phyloP scores from a whole-genome alignment of 148 eudicot genomes.

The Selenicereus undatus region DNA sequence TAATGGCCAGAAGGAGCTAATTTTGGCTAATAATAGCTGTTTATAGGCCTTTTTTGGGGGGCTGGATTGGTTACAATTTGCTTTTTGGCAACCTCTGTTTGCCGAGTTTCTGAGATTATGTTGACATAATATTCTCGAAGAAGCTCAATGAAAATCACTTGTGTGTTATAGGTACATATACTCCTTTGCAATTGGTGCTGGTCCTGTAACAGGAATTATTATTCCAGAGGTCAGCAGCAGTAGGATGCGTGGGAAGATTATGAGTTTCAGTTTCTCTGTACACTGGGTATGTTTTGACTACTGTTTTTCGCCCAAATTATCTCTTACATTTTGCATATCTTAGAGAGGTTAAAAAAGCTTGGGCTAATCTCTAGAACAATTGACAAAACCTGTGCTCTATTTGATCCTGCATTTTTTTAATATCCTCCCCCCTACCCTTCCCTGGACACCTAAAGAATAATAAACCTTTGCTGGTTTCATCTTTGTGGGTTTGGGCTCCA shows the following conservation, averaged over 20 bases:
- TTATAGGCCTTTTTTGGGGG: not conserved
- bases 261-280: slow-evolving; percentile 79
- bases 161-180: slow-evolving; percentile 46
- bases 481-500: too few species aligned
- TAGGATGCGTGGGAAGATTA: slow-evolving; percentile 69
- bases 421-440: too few species aligned
- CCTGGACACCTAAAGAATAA: too few species aligned
- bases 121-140: not conserved
- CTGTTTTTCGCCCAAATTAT: not conserved
- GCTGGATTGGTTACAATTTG: not conserved
- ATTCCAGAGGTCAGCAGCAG: slow-evolving; percentile 84
- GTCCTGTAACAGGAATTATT: slow-evolving; percentile 74
- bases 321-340: not conserved
- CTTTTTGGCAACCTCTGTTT: not conserved
- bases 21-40: not conserved
- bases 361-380: not conserved
- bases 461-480: too few species aligned
- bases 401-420: not conserved
- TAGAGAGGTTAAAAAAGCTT: not conserved
- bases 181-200: slow-evolving; percentile 74
- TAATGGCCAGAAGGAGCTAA: not conserved
- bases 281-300: slow-evolving; percentile 54
- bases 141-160: not conserved
- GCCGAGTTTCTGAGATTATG: not conserved
- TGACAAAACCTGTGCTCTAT: not conserved